Percentiles rank a stretch among this genome's conserved stretches.
Evolutionary conservation across 176 grass and related monocot species (phyloP).

Genomic region (Carex myosuroides): DNA sequence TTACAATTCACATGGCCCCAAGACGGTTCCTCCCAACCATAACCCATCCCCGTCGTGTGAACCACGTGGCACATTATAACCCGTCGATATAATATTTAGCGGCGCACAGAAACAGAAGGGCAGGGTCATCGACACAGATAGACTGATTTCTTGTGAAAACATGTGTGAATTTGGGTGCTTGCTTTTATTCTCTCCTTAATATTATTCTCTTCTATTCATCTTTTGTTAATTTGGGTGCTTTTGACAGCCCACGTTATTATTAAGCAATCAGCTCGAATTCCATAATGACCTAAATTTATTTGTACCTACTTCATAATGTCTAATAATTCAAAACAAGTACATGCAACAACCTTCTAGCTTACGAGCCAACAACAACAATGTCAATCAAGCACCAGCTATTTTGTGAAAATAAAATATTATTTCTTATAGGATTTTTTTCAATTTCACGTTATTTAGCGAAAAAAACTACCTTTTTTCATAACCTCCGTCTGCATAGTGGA

Average conservation of each 20-base stretch:
- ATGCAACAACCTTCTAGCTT: not conserved
- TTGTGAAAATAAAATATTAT: not conserved
- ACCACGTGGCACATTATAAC: not conserved
- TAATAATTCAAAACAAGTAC: not conserved
- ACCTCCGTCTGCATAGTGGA: not conserved
- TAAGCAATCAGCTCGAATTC: not conserved
- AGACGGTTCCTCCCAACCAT: not conserved
- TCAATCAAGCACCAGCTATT: not conserved
- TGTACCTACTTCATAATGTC: constrained; percentile 6
- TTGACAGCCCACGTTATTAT: not conserved
- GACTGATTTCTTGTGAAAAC: not conserved
- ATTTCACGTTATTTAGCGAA: not conserved
- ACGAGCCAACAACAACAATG: not conserved
- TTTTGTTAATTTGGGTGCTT: not conserved
- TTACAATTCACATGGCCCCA: constrained; percentile 3
- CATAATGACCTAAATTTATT: constrained; percentile 6
- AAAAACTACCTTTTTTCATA: no score
- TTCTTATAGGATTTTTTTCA: not conserved
- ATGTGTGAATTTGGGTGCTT: not conserved
- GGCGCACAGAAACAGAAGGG: not conserved
- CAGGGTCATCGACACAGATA: not conserved
- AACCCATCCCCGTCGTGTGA: not conserved
- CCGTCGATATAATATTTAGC: not conserved
- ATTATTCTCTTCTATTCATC: not conserved
- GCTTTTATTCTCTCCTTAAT: not conserved